A percentile compares a stretch with the other conserved stretches of the same genome.
These are phyloP conservation scores for Apiotrichum laibachii DNA, from an alignment of 1,284 basidiomycete species.

Conservation along the genomic window DNA sequence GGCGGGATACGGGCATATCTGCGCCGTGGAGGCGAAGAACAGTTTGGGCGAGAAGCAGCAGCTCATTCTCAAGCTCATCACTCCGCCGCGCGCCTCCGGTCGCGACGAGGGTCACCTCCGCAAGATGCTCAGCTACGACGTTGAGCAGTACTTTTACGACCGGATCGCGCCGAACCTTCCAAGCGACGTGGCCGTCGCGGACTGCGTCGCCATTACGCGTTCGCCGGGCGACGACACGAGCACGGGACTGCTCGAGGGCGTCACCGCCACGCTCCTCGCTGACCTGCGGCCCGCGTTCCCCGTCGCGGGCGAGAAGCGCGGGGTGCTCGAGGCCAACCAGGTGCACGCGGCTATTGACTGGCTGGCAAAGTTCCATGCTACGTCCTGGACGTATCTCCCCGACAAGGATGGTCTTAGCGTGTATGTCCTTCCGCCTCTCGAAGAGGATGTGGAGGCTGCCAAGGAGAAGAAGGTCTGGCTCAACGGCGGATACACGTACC, in stretches of 20 bases:
- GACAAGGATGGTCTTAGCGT: not conserved
- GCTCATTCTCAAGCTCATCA: conserved; percentile 18
- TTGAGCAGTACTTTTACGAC: conserved; percentile 22
- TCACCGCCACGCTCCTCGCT: conserved; percentile 7
- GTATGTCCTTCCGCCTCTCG: conserved; percentile 10
- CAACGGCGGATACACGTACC: conserved; percentile 25
- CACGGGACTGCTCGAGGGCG: not conserved
- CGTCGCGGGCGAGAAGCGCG: conserved; percentile 15
- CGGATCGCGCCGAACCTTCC: conserved; percentile 5
- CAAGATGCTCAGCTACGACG: conserved; percentile 23
- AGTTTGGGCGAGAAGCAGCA: not conserved
- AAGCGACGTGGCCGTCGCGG: conserved; percentile 9
- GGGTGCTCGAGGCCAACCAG: not conserved
- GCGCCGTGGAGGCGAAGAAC: conserved; percentile 6
- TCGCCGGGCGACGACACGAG: not conserved
- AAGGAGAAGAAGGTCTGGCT: conserved; percentile 12
- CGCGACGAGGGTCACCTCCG: conserved; percentile 17
- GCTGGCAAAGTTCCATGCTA: conserved; percentile 14
- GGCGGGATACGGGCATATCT: conserved; percentile 22
- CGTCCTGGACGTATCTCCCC: not conserved
- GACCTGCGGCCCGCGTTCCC: conserved; percentile 13
- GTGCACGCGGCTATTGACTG: conserved; percentile 11
- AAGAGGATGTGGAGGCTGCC: not conserved
- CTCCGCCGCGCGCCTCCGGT: conserved; percentile 1
- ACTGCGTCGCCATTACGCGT: conserved; percentile 3